Evolutionary conservation across 305 asterid genomes (phyloP).

Genomic region (Rubia peregrina): DNA sequence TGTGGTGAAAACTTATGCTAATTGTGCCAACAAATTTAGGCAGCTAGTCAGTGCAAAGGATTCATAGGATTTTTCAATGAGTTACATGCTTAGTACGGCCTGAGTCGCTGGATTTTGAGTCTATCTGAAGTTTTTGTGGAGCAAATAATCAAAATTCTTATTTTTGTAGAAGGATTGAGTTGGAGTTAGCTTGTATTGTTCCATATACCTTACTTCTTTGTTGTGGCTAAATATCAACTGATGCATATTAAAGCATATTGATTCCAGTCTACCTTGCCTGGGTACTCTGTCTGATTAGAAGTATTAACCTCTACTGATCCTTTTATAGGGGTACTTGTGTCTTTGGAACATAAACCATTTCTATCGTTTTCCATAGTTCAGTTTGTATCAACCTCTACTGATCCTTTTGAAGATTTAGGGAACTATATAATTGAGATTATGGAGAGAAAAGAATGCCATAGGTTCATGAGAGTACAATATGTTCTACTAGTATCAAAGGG

Average conservation of each 20-base stretch:
- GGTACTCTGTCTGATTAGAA: neutral
- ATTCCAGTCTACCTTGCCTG: neutral
- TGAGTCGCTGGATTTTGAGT: neutral
- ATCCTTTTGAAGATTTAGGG: too few species aligned
- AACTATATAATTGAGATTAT: too few species aligned
- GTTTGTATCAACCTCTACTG: too few species aligned
- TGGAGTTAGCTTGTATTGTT: neutral
- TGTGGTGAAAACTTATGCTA: slow-evolving; percentile 53
- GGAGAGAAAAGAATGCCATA: too few species aligned
- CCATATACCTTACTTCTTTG: neutral
- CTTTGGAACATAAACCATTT: neutral
- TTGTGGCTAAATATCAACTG: neutral
- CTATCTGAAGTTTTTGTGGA: slow-evolving; percentile 8
- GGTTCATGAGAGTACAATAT: too few species aligned
- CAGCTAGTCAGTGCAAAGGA: slow-evolving; percentile 35
- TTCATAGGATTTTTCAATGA: slow-evolving; percentile 21
- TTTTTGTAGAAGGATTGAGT: slow-evolving; percentile 7
- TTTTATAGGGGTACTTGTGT: neutral
- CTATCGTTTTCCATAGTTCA: too few species aligned
- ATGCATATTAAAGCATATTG: neutral
- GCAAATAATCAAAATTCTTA: slow-evolving; percentile 14
- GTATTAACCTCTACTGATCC: too few species aligned
- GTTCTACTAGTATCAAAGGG: too few species aligned
- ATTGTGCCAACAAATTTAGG: slow-evolving; percentile 69
- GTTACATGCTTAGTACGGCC: neutral